phyloP scores from a whole-genome alignment of 148 eudicot species.

The Diospyros kaki region DNA sequence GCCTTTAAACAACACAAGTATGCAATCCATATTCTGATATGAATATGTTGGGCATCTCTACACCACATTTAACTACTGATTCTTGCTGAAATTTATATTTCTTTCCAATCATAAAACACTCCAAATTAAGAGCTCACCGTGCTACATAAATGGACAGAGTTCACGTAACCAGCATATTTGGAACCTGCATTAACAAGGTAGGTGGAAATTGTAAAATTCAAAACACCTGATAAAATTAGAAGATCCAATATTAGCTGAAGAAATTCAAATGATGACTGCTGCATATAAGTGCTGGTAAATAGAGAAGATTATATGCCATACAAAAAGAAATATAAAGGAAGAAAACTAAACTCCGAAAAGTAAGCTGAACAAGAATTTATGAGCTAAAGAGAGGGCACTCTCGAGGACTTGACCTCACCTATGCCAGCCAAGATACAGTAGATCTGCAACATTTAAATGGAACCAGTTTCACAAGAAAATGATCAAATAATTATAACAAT shows the following conservation, averaged over 20 bases:
- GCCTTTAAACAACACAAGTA: not conserved
- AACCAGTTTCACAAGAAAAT: no score
- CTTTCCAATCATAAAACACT: not conserved
- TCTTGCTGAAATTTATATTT: not conserved
- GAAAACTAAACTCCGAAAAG: not conserved
- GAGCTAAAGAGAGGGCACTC: not conserved
- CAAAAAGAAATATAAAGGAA: not conserved
- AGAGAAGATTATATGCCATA: not conserved
- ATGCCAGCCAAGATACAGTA: not conserved
- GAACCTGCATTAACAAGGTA: constrained; percentile 58
- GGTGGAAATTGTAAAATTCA: not conserved
- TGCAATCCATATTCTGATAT: not conserved
- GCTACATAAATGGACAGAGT: constrained; percentile 85
- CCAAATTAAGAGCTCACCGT: constrained; percentile 47
- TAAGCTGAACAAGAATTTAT: not conserved
- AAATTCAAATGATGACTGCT: no score
- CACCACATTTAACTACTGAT: not conserved
- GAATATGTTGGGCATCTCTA: not conserved
- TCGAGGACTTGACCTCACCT: not conserved
- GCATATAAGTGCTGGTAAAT: not conserved
- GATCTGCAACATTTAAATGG: not conserved
- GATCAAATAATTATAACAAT: no score
- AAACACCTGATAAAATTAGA: not conserved
- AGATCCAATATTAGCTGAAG: not conserved
- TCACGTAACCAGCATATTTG: constrained; percentile 88